Evolutionary conservation across 805 yeast species (phyloP), one percentile per base, ranked within the genome.

Genomic region (Torulaspora maleeae): DNA sequence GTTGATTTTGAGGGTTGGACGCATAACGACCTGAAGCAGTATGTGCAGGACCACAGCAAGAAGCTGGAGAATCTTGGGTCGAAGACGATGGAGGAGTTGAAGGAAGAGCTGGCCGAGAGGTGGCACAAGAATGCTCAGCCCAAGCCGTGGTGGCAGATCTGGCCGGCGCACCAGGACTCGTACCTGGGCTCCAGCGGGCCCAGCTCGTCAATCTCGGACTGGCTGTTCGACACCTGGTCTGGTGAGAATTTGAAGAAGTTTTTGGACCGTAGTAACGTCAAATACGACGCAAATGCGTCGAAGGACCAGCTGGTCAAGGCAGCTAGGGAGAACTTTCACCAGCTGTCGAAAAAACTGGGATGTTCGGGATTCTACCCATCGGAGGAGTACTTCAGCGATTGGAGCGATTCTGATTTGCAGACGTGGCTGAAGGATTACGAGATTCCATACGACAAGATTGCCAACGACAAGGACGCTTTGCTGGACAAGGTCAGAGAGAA

Each of bases 141-240:
- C 12, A 52, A 50, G 33, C 63, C 64, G 3, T 61, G 64, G 64
- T 61, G 66, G 63, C 55, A 60, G 47, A 45, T 59, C 24, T 61
- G 66, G 66, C 47, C 54, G 5, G 28, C 50, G 12, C 44, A 49
- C 9, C 40, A 38, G 15, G 44, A 35, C 13, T 25, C 43, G 24
- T 40, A 27, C 16, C 17, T 41, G 17, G 28, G 49, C 27, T 15
- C 22, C 2, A 28, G 36, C 37, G 41, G 38, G 4, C 38, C 45
- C 16, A 28, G 36, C 33, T 38, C 45, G 16, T 57, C 49, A 4
- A 53, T 60, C 7, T 52, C 61, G 19, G 69, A 68, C 20, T 77
- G 81, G 81, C 48, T 76, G n/a, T 76, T 77, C 48, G 67, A 66
- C 17, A 68, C 78, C 12, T 75, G 79, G 79, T 58, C 71, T 4